Evolutionary conservation across 192 early-diverging fungal species (phyloP), one percentile per base, ranked within the genome.

Genomic region (Neocallimastix lanati): DNA sequence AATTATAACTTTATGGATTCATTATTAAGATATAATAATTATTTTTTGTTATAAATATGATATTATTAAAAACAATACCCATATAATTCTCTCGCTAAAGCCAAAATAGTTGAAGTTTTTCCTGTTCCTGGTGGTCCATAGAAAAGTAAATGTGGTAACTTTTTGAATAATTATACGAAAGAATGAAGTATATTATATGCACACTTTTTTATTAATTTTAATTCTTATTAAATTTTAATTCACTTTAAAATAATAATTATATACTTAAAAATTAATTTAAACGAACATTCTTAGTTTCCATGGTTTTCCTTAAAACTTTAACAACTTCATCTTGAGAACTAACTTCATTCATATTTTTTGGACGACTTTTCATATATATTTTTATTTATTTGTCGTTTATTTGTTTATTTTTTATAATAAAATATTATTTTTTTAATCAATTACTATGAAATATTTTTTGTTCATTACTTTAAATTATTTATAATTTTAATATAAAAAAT

Each of bases 51-150:
- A 29, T 29, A 25, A 29, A 27, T 37, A 29, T 80, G 12, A 29
- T 12, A 77, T 0, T 78, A 78, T 14, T 79, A 28, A 27, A 78
- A 5, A 18, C 5, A 77, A 29, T 86, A 94, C 93, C 93, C 94
- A 80, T 92, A 95, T 58, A 95, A 83, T 79, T 94, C 93, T n/a
- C 92, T 86, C 28, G 94, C 90, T 50, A 97, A 86, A 0, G 97
- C 97, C 28, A 99, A 84, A 76, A 97, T 96, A 0, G 96, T 96
- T 1, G 93, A 95, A 6, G 97, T 99, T 84, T 99, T 99, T 82
- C 97, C 97, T 0, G 95, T 99, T 30, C 97, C 97, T 38, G 97
- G 94, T 50, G 95, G 95, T n/a, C 97, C 97, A 85, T 97, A 98
- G 83, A 99, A 98, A 30, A 99, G 85, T 29, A 98, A 86, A 83